Conservation (phyloP, 306 rosid genomes). For the Hippophae gyantsensis region DNA sequence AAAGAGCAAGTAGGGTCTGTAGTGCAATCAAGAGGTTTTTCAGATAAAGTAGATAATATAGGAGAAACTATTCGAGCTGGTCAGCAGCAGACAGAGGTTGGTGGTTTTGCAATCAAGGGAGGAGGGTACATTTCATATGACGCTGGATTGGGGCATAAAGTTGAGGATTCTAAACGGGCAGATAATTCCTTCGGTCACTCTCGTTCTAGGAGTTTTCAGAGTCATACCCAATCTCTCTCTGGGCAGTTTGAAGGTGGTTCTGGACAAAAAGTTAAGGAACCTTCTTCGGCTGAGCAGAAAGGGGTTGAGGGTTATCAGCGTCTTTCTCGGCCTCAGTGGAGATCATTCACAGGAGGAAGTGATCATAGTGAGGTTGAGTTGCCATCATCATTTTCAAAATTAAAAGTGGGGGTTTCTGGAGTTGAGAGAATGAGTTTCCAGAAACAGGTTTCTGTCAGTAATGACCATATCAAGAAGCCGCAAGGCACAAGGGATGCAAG, state of each 20-base stretch:
- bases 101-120: slow-evolving; percentile 18
- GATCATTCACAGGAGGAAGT: slow-evolving; percentile 31
- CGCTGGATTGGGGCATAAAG: slow-evolving; percentile 28
- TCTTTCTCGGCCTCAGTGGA: slow-evolving; percentile 36
- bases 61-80: slow-evolving; percentile 22
- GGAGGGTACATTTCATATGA: slow-evolving; percentile 29
- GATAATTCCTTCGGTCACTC: slow-evolving; percentile 39
- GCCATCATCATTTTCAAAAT: slow-evolving; percentile 21
- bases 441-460: slow-evolving; percentile 32
- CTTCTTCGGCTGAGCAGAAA: slow-evolving; percentile 27
- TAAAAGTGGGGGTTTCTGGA: slow-evolving; percentile 41
- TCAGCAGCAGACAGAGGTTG: slow-evolving; percentile 22
- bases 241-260: slow-evolving; percentile 62
- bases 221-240: slow-evolving; percentile 62
- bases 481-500: slow-evolving; percentile 43
- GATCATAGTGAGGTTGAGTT: slow-evolving; percentile 27
- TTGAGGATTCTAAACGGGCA: slow-evolving; percentile 37
- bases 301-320: slow-evolving; percentile 36
- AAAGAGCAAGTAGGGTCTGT: slow-evolving; percentile 35
- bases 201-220: slow-evolving; percentile 37
- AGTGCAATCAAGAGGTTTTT: slow-evolving; percentile 19
- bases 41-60: slow-evolving; percentile 23
- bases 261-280: slow-evolving; percentile 44
- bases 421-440: slow-evolving; percentile 44
- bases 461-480: slow-evolving; percentile 35